phyloP scores from a whole-genome alignment of 495 filamentous ascomycete species.

The Neurospora terricola region DNA sequence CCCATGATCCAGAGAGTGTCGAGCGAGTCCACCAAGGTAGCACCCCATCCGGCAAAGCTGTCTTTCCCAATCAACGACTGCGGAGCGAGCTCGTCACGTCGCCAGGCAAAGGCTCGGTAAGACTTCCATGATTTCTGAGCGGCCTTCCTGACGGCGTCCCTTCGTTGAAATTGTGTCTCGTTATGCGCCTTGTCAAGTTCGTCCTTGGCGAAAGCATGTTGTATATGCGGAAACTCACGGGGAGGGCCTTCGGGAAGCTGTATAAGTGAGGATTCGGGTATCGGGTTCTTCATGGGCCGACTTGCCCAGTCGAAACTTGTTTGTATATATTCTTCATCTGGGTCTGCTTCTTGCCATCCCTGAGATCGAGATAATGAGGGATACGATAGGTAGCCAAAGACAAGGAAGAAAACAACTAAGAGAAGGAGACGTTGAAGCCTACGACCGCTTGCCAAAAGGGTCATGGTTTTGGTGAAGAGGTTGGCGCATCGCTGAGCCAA shows the following conservation, averaged over 20 bases:
- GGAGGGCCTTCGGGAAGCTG: slow-evolving; percentile 27
- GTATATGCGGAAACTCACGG: slow-evolving; percentile 26
- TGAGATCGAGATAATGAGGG: background rate
- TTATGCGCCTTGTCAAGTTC: slow-evolving; percentile 21
- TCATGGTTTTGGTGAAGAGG: slow-evolving; percentile 10
- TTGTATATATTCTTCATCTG: slow-evolving; percentile 12
- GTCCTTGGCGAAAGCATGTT: slow-evolving; percentile 27
- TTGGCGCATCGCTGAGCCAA: slow-evolving; percentile 12
- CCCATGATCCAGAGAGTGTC: slow-evolving; percentile 92
- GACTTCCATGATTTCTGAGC: slow-evolving; percentile 66
- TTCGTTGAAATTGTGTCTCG: slow-evolving; percentile 15
- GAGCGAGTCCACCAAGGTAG: slow-evolving; percentile 74
- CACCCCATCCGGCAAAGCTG: slow-evolving; percentile 78
- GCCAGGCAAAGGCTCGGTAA: slow-evolving; percentile 67
- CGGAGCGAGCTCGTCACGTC: slow-evolving; percentile 64
- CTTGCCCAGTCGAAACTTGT: slow-evolving; percentile 37
- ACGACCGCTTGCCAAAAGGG: slow-evolving; percentile 11
- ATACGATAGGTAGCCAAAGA: slow-evolving; percentile 9
- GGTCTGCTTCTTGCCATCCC: background rate
- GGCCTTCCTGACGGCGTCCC: slow-evolving; percentile 46
- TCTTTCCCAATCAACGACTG: slow-evolving; percentile 44
- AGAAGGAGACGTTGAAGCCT: slow-evolving; percentile 16
- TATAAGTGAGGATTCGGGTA: slow-evolving; percentile 18
- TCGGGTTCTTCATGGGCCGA: slow-evolving; percentile 19
- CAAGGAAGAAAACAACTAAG: slow-evolving; percentile 11